Base-by-base conservation (phyloP, 2,329 filamentous ascomycete species). In the Metarhizium humberi region DNA sequence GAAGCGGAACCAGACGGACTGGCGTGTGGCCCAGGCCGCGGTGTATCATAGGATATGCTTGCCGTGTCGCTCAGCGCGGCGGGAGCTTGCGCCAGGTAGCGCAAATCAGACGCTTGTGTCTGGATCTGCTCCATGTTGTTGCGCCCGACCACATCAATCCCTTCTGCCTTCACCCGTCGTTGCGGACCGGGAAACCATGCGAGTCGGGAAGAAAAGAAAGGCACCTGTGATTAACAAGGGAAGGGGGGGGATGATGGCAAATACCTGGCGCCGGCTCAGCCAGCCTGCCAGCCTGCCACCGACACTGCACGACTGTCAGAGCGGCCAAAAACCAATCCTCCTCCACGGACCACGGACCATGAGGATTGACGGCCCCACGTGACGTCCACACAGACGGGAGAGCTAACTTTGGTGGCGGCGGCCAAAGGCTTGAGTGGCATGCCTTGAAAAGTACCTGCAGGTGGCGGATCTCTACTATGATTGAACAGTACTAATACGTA, bases 71-170 rank as follows among this genome's bases (percentile, higher is more conserved):
- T 64, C 55, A 63, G 57, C 53, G 65, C 60, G 53, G 69, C 65
- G 56, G 67, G 66, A 54, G 70, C 69, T 64, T 75, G 71, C 36
- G 73, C 69, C 62, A 80, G 69, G 62, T 75, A 79, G 62, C 76
- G 75, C 69, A 81, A 67, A 69, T 80, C 78, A 66, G 73, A 77
- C 59, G 74, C 77, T 69, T 80, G 78, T 56, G 71, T 74, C 64
- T 79, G 76, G 61, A 80, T 75, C 65, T 76, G 77, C 64, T 81
- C 77, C 78, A 81, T 81, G 55, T 56, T 48, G 42, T 52, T 56
- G 55, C 51, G 55, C 51, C 42, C 20, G 49, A 34, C 42, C 52
- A 49, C 55, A 54, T 52, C 13, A 14, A 48, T 13, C 14, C 25
- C 11, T 30, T 25, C 14, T 29, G 20, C 20, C 14, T 30, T 48